phyloP scores from a whole-genome alignment of 257 asterid genomes.

The Salvia miltiorrhiza region DNA sequence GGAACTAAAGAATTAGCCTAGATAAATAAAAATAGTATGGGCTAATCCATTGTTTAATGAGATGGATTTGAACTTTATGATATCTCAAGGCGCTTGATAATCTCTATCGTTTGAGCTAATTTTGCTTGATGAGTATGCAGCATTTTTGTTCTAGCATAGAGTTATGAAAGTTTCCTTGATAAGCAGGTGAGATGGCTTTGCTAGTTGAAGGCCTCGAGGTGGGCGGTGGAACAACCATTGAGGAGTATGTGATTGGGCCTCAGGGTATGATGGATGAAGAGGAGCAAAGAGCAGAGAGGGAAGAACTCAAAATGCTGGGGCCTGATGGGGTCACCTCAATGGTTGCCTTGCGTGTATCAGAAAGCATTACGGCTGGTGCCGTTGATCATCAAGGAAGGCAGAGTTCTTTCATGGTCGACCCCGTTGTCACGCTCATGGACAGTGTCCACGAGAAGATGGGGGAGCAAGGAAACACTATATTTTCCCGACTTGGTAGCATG shows the following conservation, averaged over 20 bases:
- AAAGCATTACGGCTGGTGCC: slow-evolving; percentile 27
- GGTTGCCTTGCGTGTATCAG: slow-evolving; percentile 49
- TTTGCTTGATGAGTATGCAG: not conserved
- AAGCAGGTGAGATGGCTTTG: slow-evolving; percentile 70
- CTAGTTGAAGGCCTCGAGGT: slow-evolving; percentile 69
- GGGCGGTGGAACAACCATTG: slow-evolving; percentile 50
- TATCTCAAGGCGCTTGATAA: too few relatives aligned
- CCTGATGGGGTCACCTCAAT: slow-evolving; percentile 45
- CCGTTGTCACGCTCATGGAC: slow-evolving; percentile 56
- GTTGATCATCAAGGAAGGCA: slow-evolving; percentile 45
- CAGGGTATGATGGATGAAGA: slow-evolving; percentile 33
- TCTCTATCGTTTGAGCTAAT: too few relatives aligned
- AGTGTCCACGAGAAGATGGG: slow-evolving; percentile 58
- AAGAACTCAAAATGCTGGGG: slow-evolving; percentile 40
- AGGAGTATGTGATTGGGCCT: slow-evolving; percentile 59
- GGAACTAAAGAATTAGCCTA: too few relatives aligned
- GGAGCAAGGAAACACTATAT: slow-evolving; percentile 49
- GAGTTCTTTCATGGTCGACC: slow-evolving; percentile 44
- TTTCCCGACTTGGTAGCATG: slow-evolving; percentile 60
- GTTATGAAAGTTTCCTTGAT: not conserved
- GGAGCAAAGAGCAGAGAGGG: slow-evolving; percentile 34
- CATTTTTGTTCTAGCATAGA: not conserved
- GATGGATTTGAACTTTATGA: too few relatives aligned
- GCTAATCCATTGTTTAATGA: too few relatives aligned
- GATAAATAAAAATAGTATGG: too few relatives aligned